phyloP scores from a whole-genome alignment of 805 yeast genomes.

The Suhomyces vadensis region DNA sequence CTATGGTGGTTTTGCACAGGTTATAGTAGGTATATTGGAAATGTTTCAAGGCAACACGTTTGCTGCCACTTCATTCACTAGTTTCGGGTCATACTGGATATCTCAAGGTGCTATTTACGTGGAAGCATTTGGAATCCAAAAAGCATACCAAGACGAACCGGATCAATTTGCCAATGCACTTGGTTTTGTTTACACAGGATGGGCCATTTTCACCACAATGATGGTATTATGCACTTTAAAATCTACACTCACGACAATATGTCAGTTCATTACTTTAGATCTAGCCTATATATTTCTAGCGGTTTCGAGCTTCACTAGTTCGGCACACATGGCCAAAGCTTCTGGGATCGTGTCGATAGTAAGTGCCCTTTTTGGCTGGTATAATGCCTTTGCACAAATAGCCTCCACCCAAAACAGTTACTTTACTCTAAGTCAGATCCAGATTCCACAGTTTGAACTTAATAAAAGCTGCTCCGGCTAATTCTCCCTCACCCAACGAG shows the following conservation, averaged over 20 bases:
- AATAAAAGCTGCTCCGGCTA: background rate
- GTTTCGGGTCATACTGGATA: conserved; percentile 59
- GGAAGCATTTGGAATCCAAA: conserved; percentile 56
- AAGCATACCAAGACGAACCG: conserved; percentile 45
- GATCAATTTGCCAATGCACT: conserved; percentile 49
- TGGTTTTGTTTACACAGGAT: conserved; percentile 61
- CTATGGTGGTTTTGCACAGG: conserved; percentile 51
- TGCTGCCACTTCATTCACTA: conserved; percentile 53
- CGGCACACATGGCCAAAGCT: conserved; percentile 15
- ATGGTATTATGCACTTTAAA: conserved; percentile 55
- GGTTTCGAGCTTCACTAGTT: conserved; percentile 51
- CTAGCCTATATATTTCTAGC: conserved; percentile 54
- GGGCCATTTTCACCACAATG: conserved; percentile 65
- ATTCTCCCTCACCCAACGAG: too few relatives aligned
- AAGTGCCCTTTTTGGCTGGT: conserved; percentile 27
- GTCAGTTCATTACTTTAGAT: conserved; percentile 54
- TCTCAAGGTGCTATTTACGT: conserved; percentile 46
- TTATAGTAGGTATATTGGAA: conserved; percentile 54
- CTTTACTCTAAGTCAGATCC: conserved; percentile 22
- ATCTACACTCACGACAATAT: conserved; percentile 49
- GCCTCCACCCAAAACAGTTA: conserved; percentile 27
- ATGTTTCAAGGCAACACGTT: conserved; percentile 53
- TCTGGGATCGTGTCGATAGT: conserved; percentile 28
- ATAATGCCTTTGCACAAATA: conserved; percentile 28
- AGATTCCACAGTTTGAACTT: conserved; percentile 21